These are phyloP conservation scores for Dovyalis caffra DNA, from an alignment of 345 rosid genomes.

Conservation along the genomic window DNA sequence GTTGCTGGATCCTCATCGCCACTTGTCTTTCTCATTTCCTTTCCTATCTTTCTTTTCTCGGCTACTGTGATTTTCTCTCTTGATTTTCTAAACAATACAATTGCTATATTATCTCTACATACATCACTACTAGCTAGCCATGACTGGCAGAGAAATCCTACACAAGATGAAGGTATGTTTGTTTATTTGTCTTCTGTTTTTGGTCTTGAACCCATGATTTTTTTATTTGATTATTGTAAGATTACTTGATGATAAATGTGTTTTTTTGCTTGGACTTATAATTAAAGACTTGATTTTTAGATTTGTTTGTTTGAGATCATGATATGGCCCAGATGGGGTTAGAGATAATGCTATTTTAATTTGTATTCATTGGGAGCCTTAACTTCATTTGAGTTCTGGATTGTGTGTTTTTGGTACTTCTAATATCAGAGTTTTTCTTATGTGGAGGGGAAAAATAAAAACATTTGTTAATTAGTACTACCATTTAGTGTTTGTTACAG, in stretches of 20 bases:
- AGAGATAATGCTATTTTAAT: neutral
- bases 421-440: no score
- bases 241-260: neutral
- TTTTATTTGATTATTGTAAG: neutral
- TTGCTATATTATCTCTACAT: neutral
- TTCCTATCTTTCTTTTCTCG: neutral
- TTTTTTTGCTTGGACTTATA: neutral
- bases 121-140: constrained; percentile 15
- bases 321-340: neutral
- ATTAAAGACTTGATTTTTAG: neutral
- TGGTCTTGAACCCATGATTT: neutral
- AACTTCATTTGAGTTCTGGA: no score
- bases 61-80: neutral
- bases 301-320: neutral
- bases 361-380: no score
- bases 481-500: neutral
- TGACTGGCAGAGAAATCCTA: constrained; percentile 71
- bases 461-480: neutral
- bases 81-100: neutral
- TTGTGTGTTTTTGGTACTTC: no score
- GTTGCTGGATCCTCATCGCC: neutral
- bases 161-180: constrained; percentile 68
- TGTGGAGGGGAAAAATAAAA: no score
- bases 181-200: neutral
- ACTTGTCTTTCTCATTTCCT: constrained; percentile 1